These are phyloP conservation scores for Pedinophyceae sp. DNA, from an alignment of 139 green algal genomes.

Conservation along the genomic window DNA sequence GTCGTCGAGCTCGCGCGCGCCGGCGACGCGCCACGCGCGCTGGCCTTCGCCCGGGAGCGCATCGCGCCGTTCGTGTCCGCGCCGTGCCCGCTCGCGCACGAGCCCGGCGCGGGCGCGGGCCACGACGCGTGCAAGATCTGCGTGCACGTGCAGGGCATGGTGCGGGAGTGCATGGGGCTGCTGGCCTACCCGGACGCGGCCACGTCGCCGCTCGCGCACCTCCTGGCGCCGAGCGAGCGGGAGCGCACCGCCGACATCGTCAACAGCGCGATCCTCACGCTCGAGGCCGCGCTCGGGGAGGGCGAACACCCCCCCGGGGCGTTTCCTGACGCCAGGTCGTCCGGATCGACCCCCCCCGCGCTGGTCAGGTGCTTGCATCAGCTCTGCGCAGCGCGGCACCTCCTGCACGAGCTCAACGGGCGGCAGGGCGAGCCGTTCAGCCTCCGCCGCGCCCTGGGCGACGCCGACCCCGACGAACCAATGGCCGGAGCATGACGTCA, in stretches of 20 bases:
- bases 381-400: constrained; percentile 26
- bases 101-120: constrained; percentile 11
- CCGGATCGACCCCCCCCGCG: constrained; percentile 16
- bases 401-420: constrained; percentile 24
- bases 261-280: constrained; percentile 45
- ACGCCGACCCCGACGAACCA: no score
- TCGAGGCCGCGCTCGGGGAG: constrained; percentile 1
- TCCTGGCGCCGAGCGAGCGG: constrained; percentile 35
- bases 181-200: constrained; percentile 54
- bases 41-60: constrained; percentile 26
- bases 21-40: no score
- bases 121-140: constrained; percentile 10
- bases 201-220: constrained; percentile 30
- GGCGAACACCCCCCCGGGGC: background rate
- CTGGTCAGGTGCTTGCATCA: constrained; percentile 41
- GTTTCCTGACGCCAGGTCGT: constrained; percentile 12
- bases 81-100: background rate
- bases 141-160: no score
- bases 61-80: constrained; percentile 21
- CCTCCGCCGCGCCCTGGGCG: constrained; percentile 1
- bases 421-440: constrained; percentile 35
- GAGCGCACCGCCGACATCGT: constrained; percentile 52
- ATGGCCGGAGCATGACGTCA: no score
- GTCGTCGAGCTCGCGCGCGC: constrained; percentile 56
- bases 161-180: constrained; percentile 51